Conservation (phyloP, 2,329 filamentous ascomycete genomes). For the Neofusicoccum umdonicola region DNA sequence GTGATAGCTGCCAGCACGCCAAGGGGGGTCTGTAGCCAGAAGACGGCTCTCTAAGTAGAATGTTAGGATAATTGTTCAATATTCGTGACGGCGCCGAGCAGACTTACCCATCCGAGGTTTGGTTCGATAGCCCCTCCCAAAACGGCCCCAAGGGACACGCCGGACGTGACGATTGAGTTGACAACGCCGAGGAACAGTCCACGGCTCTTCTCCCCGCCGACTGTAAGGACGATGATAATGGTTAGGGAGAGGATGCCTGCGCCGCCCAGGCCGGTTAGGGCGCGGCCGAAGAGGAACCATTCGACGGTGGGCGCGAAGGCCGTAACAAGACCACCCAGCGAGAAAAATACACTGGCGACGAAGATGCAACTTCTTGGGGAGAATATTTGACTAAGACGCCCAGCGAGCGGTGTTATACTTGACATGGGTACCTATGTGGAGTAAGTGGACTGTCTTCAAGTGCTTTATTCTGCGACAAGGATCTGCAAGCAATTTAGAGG, state of each 20-base stretch:
- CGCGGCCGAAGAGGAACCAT: slow-evolving; percentile 67
- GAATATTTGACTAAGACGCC: slow-evolving; percentile 73
- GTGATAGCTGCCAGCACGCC: slow-evolving; percentile 60
- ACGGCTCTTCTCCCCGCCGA: slow-evolving; percentile 64
- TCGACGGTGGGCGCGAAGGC: slow-evolving; percentile 58
- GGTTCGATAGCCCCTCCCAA: slow-evolving; percentile 65
- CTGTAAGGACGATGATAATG: slow-evolving; percentile 73
- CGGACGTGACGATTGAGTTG: slow-evolving; percentile 70
- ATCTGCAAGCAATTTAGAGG: no score
- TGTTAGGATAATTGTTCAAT: slow-evolving; percentile 1
- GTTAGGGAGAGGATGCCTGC: slow-evolving; percentile 71
- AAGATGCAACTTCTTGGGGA: slow-evolving; percentile 65
- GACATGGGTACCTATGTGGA: slow-evolving; percentile 33
- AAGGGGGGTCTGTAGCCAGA: slow-evolving; percentile 68
- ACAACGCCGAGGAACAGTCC: slow-evolving; percentile 73
- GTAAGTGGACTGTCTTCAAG: background rate
- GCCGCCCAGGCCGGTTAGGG: slow-evolving; percentile 65
- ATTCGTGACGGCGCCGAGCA: no score
- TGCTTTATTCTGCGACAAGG: background rate
- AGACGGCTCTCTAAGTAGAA: slow-evolving; percentile 62
- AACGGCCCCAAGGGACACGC: slow-evolving; percentile 69
- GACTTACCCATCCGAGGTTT: slow-evolving; percentile 66
- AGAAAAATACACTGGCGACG: slow-evolving; percentile 57
- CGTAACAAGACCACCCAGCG: slow-evolving; percentile 63
- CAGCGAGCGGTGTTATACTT: slow-evolving; percentile 66